Conservation (phyloP, 441 rosid species). For the Euphorbia corollata region DNA sequence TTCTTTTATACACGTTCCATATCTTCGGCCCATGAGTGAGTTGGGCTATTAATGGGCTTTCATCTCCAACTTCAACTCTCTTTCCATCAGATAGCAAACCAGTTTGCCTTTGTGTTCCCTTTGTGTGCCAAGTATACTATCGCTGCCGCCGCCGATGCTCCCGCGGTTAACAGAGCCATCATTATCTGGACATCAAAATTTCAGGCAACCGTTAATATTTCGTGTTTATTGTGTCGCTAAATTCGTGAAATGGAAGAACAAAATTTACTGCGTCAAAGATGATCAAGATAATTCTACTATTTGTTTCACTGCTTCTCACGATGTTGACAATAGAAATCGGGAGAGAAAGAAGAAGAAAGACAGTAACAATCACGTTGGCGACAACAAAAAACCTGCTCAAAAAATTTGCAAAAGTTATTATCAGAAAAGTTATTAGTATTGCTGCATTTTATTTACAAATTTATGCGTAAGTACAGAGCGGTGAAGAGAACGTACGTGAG, state of each 20-base stretch:
- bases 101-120: conserved; percentile 32
- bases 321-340: conserved; percentile 33
- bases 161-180: conserved; percentile 34
- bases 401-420: neutral
- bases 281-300: conserved; percentile 22
- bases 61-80: no score
- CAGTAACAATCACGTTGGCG: conserved; percentile 23
- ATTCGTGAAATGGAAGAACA: neutral
- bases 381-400: conserved; percentile 33
- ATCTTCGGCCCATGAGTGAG: no score
- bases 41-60: no score
- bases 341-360: conserved; percentile 32
- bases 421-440: neutral
- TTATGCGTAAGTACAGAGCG: neutral
- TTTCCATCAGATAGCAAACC: no score
- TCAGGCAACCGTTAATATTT: neutral
- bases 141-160: conserved; percentile 37
- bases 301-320: conserved; percentile 24
- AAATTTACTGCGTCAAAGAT: conserved; percentile 24
- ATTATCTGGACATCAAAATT: conserved; percentile 19
- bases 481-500: conserved; percentile 27
- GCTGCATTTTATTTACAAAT: neutral
- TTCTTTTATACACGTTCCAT: no score
- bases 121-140: conserved; percentile 38
- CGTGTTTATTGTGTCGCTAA: neutral